Conservation (phyloP, 495 filamentous ascomycete genomes). For the Monascus purpureus region DNA sequence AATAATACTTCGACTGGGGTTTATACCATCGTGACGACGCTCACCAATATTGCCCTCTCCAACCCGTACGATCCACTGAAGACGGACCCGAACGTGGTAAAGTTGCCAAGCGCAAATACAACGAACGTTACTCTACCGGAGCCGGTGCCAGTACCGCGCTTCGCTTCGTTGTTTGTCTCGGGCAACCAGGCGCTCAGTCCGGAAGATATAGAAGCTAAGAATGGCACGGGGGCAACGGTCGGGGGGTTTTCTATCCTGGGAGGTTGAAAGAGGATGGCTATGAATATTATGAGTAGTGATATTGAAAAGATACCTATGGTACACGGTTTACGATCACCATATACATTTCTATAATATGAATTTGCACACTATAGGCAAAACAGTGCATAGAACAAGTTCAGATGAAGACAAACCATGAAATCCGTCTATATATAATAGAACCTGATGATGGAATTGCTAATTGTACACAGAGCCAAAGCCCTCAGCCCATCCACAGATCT, state of each 20-base stretch:
- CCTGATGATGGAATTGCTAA: too few species aligned
- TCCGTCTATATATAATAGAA: too few species aligned
- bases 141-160: slow-evolving; percentile 22
- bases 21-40: slow-evolving; percentile 8
- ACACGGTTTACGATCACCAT: too few species aligned
- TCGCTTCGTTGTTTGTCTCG: slow-evolving; percentile 30
- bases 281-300: too few species aligned
- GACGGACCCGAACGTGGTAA: slow-evolving; percentile 16
- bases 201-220: slow-evolving; percentile 29
- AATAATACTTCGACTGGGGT: not conserved
- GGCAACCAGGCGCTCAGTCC: slow-evolving; percentile 30
- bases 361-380: too few species aligned
- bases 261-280: too few species aligned
- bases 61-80: slow-evolving; percentile 19
- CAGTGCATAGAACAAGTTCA: too few species aligned
- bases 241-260: slow-evolving; percentile 56
- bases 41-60: slow-evolving; percentile 20
- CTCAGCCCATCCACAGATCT: too few species aligned
- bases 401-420: too few species aligned
- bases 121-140: slow-evolving; percentile 27
- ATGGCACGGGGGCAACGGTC: slow-evolving; percentile 50
- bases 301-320: too few species aligned
- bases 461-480: too few species aligned
- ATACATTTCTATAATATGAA: too few species aligned
- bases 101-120: slow-evolving; percentile 29